Evolutionary conservation across 306 rosid genomes (phyloP), one percentile per base, ranked within the genome.

Genomic region (Quercus aquifolioides): DNA sequence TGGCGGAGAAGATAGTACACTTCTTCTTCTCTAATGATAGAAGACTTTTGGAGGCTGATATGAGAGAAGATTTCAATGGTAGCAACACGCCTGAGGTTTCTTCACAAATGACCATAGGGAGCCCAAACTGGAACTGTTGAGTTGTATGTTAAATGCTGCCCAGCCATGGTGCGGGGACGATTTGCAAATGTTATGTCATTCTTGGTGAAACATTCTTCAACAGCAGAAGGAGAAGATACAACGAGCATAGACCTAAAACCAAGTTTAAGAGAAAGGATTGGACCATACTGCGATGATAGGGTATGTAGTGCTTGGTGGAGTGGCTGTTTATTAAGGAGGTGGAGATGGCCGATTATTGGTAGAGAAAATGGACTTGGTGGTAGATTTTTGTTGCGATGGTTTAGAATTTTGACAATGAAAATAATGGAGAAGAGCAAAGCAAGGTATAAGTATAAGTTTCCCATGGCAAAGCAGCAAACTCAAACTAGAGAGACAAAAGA

Each of bases 341-440:
- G 91, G 20, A 85, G 83, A 74, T 89, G 89, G 2, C 91, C 91
- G 52, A 89, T 79, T 55, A 85, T 1, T 5, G 93, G 93, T 21
- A 87, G 55, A 28, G 84, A 12, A 5, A 84, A 83, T 54, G 91
- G 91, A n/a, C 74, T 73, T 0, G 89, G 89, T 41, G 93, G 91
- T 2, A 76, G 38, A 7, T 77, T 79, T 33, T 8, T 68, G 21
- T 52, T 46, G 43, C 55, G 43, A 56, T 8, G 75, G 20, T 15
- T 8, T 21, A 33, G 1, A 5, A 69, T 13, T 62, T 76, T 10
- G 41, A 43, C 28, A 9, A 73, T 8, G 11, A 73, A 71, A 56
- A 76, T 1, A 25, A 80, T 28, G 13, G 33, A 51, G 46, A 87
- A 55, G 64, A 87, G n/a, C 3, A 67, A 51, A 14, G 68, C 81